These are phyloP conservation scores for Bretziella fagacearum DNA, from an alignment of 2,329 filamentous ascomycete genomes.

Conservation along the genomic window DNA sequence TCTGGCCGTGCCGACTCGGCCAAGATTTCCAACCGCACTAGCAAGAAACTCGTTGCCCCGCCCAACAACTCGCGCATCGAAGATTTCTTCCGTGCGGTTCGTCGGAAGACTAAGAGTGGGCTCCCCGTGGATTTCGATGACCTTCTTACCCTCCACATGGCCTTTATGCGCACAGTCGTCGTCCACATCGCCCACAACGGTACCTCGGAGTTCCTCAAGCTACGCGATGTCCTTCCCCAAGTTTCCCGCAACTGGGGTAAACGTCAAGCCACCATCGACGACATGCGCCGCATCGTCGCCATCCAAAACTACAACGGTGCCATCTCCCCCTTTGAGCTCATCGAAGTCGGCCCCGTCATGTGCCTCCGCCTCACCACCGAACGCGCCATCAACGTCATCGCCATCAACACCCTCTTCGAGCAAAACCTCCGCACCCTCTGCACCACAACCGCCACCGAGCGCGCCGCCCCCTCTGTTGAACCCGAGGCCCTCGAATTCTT, in stretches of 20 bases:
- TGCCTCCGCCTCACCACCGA: slow-evolving; percentile 29
- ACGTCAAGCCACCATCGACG: slow-evolving; percentile 44
- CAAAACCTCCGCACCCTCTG: slow-evolving; percentile 32
- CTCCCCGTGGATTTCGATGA: slow-evolving; percentile 39
- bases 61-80: slow-evolving; percentile 21
- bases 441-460: slow-evolving; percentile 21
- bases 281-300: slow-evolving; percentile 50
- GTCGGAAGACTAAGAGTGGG: slow-evolving; percentile 18
- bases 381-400: slow-evolving; percentile 30
- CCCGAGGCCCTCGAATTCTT: slow-evolving; percentile 26
- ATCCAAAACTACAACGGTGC: slow-evolving; percentile 28
- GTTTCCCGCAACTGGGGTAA: slow-evolving; percentile 57
- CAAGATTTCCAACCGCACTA: slow-evolving; percentile 10
- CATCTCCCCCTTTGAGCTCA: slow-evolving; percentile 27
- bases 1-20: slow-evolving; percentile 13
- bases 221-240: slow-evolving; percentile 42
- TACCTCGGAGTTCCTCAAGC: slow-evolving; percentile 42
- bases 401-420: slow-evolving; percentile 38
- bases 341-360: slow-evolving; percentile 36
- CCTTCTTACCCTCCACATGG: slow-evolving; percentile 44
- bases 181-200: slow-evolving; percentile 57
- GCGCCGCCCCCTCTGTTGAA: background rate
- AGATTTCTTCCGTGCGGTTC: slow-evolving; percentile 22
- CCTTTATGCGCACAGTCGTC: slow-evolving; percentile 51
- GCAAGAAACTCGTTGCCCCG: slow-evolving; percentile 15